Evolutionary conservation across 805 yeast genomes (phyloP), one percentile per base, ranked within the genome.

Genomic region (Wickerhamiella slavikovae): DNA sequence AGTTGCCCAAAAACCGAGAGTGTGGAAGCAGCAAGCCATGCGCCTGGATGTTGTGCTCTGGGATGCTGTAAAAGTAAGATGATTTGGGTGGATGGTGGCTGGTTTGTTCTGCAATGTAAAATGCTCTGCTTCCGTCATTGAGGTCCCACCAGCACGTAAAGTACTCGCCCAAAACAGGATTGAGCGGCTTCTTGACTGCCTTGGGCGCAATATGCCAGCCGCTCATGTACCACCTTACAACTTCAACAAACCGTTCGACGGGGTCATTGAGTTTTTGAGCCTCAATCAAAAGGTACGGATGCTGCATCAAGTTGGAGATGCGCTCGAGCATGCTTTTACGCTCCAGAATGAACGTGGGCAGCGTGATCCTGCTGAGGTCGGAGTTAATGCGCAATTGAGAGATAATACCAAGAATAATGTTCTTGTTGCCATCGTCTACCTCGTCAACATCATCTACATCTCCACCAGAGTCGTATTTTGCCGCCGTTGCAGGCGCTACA

Each of bases 41-140:
- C 15, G 74, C 80, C 37, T 89, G 66, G 34, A 89, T 77, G 40
- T 68, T 67, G 34, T 66, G 65, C 33, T 69, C 75, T 0, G 98
- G 98, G 22, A 78, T 65, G 52, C 73, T 59, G 49, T 79, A 89
- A 47, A 82, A 89, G 52, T 85, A 89, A 0, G 93, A 73, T 1
- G 94, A 79, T 48, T 89, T 76, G 10, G 98, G 98, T n/a, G 98
- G 96, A 49, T 89, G 98, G 46, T 89, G 98, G 19, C 93, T 77
- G 0, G 95, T 83, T 51, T 89, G 98, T 51, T 89, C 98, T 1
- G 95, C 62, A 14, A 85, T 53, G 49, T 85, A 89, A 48, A 66
- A 85, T 0, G 94, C 93, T 29, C 64, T 64, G 4, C 62, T 48
- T 18, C 60, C 65, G 29, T 75, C 68, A 8, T 83, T 70, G 27